A percentile compares a stretch with the other conserved stretches of the same genome.
These are phyloP conservation scores for Stentor coeruleus DNA, from an alignment of 73 alveolate genomes.

Conservation along the genomic window DNA sequence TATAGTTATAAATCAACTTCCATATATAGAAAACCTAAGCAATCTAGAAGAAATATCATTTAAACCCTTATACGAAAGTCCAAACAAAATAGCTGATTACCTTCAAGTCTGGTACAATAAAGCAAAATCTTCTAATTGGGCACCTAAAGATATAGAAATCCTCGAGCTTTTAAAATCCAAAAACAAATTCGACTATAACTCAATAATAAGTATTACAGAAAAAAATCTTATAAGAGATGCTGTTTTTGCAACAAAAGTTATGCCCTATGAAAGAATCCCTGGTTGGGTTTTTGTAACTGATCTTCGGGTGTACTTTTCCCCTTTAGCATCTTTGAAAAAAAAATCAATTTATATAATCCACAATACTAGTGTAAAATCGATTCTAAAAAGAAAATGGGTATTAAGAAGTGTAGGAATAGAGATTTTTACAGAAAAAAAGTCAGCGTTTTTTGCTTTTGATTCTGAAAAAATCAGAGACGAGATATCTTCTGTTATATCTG, in stretches of 20 bases:
- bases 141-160: neutral
- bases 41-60: too few relatives aligned
- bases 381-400: constrained; percentile 79
- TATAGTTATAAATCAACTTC: neutral
- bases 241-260: constrained; percentile 77
- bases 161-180: neutral
- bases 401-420: constrained; percentile 91
- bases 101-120: neutral
- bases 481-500: constrained; percentile 71
- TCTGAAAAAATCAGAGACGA: constrained; percentile 77
- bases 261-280: constrained; percentile 84
- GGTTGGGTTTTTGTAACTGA: constrained; percentile 90
- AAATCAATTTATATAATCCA: constrained; percentile 79
- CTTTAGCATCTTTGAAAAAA: constrained; percentile 70
- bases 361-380: constrained; percentile 61
- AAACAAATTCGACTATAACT: constrained; percentile 79
- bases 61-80: neutral
- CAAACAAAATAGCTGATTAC: neutral
- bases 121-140: neutral
- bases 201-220: constrained; percentile 85
- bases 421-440: constrained; percentile 58
- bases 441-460: constrained; percentile 76
- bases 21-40: too few relatives aligned
- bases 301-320: constrained; percentile 90
- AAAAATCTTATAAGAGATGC: constrained; percentile 61